phyloP scores from a whole-genome alignment of 257 asterid species.

The Petrea volubilis region DNA sequence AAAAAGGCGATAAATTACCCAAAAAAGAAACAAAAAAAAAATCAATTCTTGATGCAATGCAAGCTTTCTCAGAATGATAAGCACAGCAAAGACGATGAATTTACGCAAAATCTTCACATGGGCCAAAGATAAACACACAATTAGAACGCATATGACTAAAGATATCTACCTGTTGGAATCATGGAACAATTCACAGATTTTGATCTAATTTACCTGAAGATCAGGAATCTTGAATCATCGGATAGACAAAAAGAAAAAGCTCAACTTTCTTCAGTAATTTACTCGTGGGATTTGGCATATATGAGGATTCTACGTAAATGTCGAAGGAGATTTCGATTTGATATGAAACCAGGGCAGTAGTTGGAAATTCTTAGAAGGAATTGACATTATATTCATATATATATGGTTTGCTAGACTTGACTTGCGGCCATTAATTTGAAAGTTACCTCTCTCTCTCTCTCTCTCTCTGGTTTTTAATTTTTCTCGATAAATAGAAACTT shows the following conservation, averaged over 20 bases:
- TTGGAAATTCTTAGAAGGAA: background rate
- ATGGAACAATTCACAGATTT: background rate
- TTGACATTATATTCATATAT: background rate
- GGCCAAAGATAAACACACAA: background rate
- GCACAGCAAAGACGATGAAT: background rate
- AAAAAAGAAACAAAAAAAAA: background rate
- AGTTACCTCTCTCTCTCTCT: no score
- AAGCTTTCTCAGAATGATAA: background rate
- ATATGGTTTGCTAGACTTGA: no score
- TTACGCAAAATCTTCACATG: background rate
- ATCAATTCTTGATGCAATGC: background rate
- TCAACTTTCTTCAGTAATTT: constrained; percentile 1
- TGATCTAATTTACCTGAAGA: constrained; percentile 25
- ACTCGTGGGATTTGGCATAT: background rate
- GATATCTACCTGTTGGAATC: background rate
- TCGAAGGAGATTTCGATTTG: background rate
- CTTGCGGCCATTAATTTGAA: no score
- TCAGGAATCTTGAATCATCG: constrained; percentile 19
- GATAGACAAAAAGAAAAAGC: background rate
- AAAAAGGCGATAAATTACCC: background rate
- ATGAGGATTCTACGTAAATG: background rate
- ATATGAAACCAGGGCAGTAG: background rate
- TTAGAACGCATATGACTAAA: background rate
- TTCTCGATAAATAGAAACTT: no score
- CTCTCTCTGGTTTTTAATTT: no score